Evolutionary conservation across 2,329 filamentous ascomycete species (phyloP).

Genomic region (Colletotrichum eremochloae): DNA sequence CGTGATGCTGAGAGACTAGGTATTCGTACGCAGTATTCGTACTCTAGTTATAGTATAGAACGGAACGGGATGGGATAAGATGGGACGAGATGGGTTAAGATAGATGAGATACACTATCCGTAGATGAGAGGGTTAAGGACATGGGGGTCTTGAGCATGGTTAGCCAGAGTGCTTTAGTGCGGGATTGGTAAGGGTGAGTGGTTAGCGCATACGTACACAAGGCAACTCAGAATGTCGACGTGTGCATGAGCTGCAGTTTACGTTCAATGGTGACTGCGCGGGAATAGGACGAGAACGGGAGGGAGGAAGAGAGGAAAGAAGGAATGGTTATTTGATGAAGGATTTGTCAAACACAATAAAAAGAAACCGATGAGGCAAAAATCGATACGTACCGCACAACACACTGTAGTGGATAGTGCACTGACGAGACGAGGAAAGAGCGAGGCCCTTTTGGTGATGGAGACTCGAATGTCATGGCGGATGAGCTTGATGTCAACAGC

Average conservation of each 20-base stretch:
- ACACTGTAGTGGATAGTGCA: background rate
- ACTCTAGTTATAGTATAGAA: slow-evolving; percentile 1
- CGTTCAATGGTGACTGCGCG: slow-evolving; percentile 18
- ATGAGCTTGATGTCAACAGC: slow-evolving; percentile 12
- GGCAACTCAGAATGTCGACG: slow-evolving; percentile 8
- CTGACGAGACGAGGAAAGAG: background rate
- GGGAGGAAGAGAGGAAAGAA: background rate
- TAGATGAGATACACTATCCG: background rate
- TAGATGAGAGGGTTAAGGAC: slow-evolving; percentile 13
- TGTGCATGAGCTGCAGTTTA: slow-evolving; percentile 13
- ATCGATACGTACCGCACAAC: slow-evolving; percentile 19
- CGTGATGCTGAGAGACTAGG: slow-evolving; percentile 13
- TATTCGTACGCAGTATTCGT: background rate
- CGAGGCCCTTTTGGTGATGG: background rate
- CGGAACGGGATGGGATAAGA: slow-evolving; percentile 18
- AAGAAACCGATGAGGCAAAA: slow-evolving; percentile 14
- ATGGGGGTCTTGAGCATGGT: slow-evolving; percentile 22
- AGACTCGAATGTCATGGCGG: background rate
- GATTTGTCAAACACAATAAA: slow-evolving; percentile 31
- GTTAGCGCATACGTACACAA: slow-evolving; percentile 3
- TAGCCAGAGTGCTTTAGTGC: background rate
- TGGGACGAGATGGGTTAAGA: background rate
- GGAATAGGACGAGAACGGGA: slow-evolving; percentile 6
- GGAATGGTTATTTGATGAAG: slow-evolving; percentile 2
- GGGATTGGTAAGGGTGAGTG: background rate